Base-by-base conservation (phyloP, 306 rosid genomes). In the peach (Prunus persica) region DNA sequence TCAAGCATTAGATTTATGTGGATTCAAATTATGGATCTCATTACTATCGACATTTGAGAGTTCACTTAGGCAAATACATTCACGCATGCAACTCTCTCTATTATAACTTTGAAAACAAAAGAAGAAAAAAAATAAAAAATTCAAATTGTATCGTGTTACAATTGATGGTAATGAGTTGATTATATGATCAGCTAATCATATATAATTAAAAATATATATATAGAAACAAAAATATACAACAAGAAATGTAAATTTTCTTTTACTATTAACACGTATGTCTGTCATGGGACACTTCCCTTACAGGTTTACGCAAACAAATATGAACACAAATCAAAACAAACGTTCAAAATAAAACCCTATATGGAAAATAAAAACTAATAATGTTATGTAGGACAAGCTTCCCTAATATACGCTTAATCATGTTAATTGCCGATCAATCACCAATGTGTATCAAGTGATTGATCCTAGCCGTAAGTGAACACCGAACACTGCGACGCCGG, bases 401-500 rank as follows among this genome's bases (percentile, higher is more conserved):
- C 34, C 8, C 27, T 16, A 69, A 43, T 67, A 45, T 20, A 67
- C 9, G 24, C 58, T 54, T 30, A 24, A 8, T 13, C 24, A 0
- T 20, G 43, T 6, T 6, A 67, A 20, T 13, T 22, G 15, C 24
- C 38, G 24, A 22, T 27, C 19, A 15, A 6, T 38, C 43, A 38
- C 66, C 5, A 28, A 45, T 57, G 57, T 73, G 2, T 11, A 27
- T 38, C 49, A 34, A 18, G 11, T 5, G 34, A 32, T 27, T 6
- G 11, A 30, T 25, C 11, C 8, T 60, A 81, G 52, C 81, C 76
- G n/a, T 75, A 43, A 14, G 78, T 77, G 46, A 88, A 72, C 65
- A 51, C 46, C 0, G 89, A 76, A 28, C 97, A 92, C 77, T 92
- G 97, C 30, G 74, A 83, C 25, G 60, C 76, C 3, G 97, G 96